These are phyloP conservation scores for Pyrenopolyporus hunteri DNA, from an alignment of 495 filamentous ascomycete species.

Conservation along the genomic window DNA sequence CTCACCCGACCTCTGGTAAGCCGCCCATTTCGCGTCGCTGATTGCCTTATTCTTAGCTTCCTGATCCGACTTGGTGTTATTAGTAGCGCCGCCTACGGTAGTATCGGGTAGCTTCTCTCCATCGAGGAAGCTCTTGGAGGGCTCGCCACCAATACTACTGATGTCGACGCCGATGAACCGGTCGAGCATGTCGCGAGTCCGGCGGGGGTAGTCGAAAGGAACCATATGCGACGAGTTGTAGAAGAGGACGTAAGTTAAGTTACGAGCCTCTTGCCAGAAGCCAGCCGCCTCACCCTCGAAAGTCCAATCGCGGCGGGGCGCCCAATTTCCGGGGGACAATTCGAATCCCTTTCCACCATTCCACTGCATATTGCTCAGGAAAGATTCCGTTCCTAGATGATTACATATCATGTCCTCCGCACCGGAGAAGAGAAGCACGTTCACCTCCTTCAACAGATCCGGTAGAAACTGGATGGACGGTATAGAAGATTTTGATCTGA, in stretches of 20 bases:
- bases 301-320: constrained; percentile 88
- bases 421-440: constrained; percentile 87
- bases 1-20: constrained; percentile 91
- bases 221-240: constrained; percentile 98
- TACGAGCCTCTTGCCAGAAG: constrained; percentile 91
- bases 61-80: constrained; percentile 79
- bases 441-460: constrained; percentile 73
- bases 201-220: constrained; percentile 87
- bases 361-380: constrained; percentile 93
- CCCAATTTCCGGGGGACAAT: constrained; percentile 85
- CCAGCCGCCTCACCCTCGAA: constrained; percentile 92
- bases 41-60: constrained; percentile 73
- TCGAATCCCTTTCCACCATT: constrained; percentile 91
- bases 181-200: constrained; percentile 94
- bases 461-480: constrained; percentile 80
- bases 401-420: constrained; percentile 97
- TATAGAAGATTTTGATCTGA: constrained; percentile 68
- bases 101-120: constrained; percentile 87
- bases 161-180: constrained; percentile 96
- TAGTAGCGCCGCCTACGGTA: constrained; percentile 75
- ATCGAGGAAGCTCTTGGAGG: constrained; percentile 85
- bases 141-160: constrained; percentile 81
- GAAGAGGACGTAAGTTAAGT: constrained; percentile 93
- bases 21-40: constrained; percentile 86
- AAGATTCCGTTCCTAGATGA: constrained; percentile 88